Conservation (phyloP, 2,329 filamentous ascomycete genomes). For the Botrytis squamosa region DNA sequence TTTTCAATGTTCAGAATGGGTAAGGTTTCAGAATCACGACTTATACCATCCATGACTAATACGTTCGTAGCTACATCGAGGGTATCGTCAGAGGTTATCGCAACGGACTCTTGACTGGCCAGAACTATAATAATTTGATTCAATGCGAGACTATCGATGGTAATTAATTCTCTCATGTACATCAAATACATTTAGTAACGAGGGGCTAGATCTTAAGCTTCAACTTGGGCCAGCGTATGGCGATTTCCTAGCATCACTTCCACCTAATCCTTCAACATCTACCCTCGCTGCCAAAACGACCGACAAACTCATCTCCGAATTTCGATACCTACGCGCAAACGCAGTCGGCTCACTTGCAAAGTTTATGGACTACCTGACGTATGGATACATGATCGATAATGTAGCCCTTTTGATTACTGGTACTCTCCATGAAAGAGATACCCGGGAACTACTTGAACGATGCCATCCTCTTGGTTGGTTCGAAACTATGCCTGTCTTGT, state of each 20-base stretch:
- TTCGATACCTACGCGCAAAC: slow-evolving; percentile 93
- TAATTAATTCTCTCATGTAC: slow-evolving; percentile 43
- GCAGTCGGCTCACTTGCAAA: slow-evolving; percentile 85
- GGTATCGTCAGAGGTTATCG: slow-evolving; percentile 96
- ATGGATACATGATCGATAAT: slow-evolving; percentile 99
- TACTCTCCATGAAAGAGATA: slow-evolving; percentile 95
- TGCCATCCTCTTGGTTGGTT: slow-evolving; percentile 99
- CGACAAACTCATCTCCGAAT: slow-evolving; percentile 96
- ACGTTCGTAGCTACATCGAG: slow-evolving; percentile 77
- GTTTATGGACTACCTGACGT: slow-evolving; percentile 98
- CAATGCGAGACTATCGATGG: slow-evolving; percentile 98
- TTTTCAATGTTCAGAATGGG: slow-evolving; percentile 94
- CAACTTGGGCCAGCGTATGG: slow-evolving; percentile 96
- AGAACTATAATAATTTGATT: slow-evolving; percentile 92
- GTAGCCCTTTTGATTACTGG: slow-evolving; percentile 97
- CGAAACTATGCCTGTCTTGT: slow-evolving; percentile 97
- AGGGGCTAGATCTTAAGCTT: slow-evolving; percentile 80
- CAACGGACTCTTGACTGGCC: slow-evolving; percentile 83
- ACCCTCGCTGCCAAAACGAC: slow-evolving; percentile 92
- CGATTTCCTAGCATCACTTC: slow-evolving; percentile 90
- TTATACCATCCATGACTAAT: slow-evolving; percentile 28
- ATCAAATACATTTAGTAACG: slow-evolving; percentile 19
- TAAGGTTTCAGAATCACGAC: slow-evolving; percentile 43
- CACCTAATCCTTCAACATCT: slow-evolving; percentile 95
- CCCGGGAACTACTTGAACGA: slow-evolving; percentile 87